Evolutionary conservation across 2,329 filamentous ascomycete species (phyloP).

Genomic region (Monilinia laxa): DNA sequence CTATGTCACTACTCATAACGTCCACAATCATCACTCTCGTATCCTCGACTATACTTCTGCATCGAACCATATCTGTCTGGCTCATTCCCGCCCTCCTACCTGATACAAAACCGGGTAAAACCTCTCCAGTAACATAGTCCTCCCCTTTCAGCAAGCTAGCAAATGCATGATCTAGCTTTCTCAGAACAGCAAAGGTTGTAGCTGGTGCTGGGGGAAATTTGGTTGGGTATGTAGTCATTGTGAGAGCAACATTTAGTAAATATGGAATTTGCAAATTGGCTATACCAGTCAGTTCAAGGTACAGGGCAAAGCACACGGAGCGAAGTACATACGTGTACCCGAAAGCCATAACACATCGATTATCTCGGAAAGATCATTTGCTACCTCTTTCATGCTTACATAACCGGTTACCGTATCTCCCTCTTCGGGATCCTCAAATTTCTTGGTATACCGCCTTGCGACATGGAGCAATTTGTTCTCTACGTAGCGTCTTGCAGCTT

Average conservation of each 20-base stretch:
- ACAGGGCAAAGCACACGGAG: background rate
- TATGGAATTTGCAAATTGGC: slow-evolving; percentile 81
- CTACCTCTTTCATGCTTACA: slow-evolving; percentile 59
- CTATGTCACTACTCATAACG: slow-evolving; percentile 57
- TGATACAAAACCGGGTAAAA: slow-evolving; percentile 68
- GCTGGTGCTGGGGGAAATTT: slow-evolving; percentile 68
- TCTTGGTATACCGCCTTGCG: slow-evolving; percentile 61
- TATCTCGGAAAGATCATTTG: slow-evolving; percentile 69
- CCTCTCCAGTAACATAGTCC: slow-evolving; percentile 63
- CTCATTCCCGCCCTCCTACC: slow-evolving; percentile 63
- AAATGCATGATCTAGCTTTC: slow-evolving; percentile 82
- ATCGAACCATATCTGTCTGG: slow-evolving; percentile 80
- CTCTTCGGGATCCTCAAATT: slow-evolving; percentile 51
- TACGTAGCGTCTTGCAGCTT: slow-evolving; percentile 57
- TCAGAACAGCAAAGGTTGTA: slow-evolving; percentile 68
- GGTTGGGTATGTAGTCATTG: slow-evolving; percentile 69
- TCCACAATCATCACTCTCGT: slow-evolving; percentile 70
- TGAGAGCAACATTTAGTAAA: slow-evolving; percentile 72
- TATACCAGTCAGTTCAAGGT: slow-evolving; percentile 41
- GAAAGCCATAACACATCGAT: slow-evolving; percentile 84
- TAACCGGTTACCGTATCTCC: slow-evolving; percentile 58
- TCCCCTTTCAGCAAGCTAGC: slow-evolving; percentile 68
- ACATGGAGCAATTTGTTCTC: slow-evolving; percentile 54
- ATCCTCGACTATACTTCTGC: slow-evolving; percentile 76
- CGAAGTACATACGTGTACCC: slow-evolving; percentile 68